phyloP scores from a whole-genome alignment of 2,329 filamentous ascomycete genomes.

The Keithomyces neogunnii region DNA sequence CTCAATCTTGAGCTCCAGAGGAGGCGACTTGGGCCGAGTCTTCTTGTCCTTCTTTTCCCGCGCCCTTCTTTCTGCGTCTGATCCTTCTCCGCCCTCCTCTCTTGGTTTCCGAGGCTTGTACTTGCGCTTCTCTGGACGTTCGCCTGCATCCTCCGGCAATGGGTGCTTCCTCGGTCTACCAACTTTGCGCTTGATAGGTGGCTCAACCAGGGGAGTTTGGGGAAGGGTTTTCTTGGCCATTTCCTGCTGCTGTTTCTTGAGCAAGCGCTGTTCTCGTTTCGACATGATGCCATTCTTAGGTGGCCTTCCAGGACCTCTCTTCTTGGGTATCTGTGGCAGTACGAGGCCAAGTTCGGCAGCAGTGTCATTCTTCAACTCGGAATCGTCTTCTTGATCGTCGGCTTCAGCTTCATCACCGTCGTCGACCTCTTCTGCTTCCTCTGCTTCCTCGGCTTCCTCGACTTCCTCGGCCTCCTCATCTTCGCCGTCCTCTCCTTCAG shows the following conservation, averaged over 20 bases:
- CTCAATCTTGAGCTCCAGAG: slow-evolving; percentile 43
- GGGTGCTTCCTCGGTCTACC: slow-evolving; percentile 58
- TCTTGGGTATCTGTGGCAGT: slow-evolving; percentile 45
- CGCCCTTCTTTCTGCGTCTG: slow-evolving; percentile 45
- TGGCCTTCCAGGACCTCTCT: slow-evolving; percentile 70
- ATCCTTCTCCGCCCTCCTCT: slow-evolving; percentile 47
- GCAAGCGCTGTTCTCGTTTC: slow-evolving; percentile 60
- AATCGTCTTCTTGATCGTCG: slow-evolving; percentile 9
- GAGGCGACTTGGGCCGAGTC: slow-evolving; percentile 49
- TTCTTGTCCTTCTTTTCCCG: slow-evolving; percentile 55
- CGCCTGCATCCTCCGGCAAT: slow-evolving; percentile 44
- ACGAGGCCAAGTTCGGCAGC: slow-evolving; percentile 24
- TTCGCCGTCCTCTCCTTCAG: slow-evolving; percentile 25
- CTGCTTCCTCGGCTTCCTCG: slow-evolving; percentile 12
- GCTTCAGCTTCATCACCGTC: slow-evolving; percentile 15
- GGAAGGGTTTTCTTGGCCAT: slow-evolving; percentile 43
- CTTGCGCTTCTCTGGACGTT: slow-evolving; percentile 54
- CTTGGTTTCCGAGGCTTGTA: slow-evolving; percentile 55
- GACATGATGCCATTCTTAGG: slow-evolving; percentile 81
- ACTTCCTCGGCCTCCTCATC: slow-evolving; percentile 16
- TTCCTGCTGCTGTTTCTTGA: slow-evolving; percentile 47
- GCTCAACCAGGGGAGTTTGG: slow-evolving; percentile 37
- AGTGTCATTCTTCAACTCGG: slow-evolving; percentile 19
- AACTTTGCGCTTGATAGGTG: slow-evolving; percentile 54
- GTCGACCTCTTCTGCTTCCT: slow-evolving; percentile 10